Base-by-base conservation (phyloP, 169 alveolate species). In the Plasmodium ovale region DNA sequence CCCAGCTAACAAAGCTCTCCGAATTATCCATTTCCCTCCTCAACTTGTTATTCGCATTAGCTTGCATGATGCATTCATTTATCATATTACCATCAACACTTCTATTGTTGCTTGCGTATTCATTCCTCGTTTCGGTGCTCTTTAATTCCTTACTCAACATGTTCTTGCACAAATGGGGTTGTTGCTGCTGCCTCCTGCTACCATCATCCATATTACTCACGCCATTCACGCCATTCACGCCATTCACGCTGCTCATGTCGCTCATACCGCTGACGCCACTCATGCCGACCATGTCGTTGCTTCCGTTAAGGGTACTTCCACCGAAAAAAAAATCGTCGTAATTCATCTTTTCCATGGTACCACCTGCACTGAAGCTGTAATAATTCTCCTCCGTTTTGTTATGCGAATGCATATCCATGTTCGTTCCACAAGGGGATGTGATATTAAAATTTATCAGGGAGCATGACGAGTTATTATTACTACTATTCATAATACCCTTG, bases 261-360 rank as follows among this genome's bases (percentile, higher is more conserved):
- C n/a, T n/a, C n/a, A n/a, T n/a, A n/a, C n/a, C n/a, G n/a, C n/a
- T n/a, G n/a, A n/a, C n/a, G n/a, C n/a, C n/a, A n/a, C n/a, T n/a
- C n/a, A n/a, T n/a, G n/a, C n/a, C n/a, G n/a, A n/a, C n/a, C n/a
- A n/a, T 62, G 14, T 35, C 56, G n/a, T 33, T 42, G 3, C 42
- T 33, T 23, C n/a, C 31, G 53, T 29, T 72, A 16, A 14, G 12
- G 25, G 47, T 23, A 60, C 23, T 72, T 2, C 31, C 19, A 33
- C 85, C 42, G 51, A 70, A 70, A 53, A 70, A 70, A 47, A 70
- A 19, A 47, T 70, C 85, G 12, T 70, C 85, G 67, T 70, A 70
- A 70, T 70, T 70, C 39, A 70, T 19, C 21, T 70, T 70, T 5
- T 70, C 85, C 19, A 47, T 12, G 12, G 44, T 70, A 25, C 37